Conservation (phyloP, 257 asterid species). For the Anisodus tanguticus region DNA sequence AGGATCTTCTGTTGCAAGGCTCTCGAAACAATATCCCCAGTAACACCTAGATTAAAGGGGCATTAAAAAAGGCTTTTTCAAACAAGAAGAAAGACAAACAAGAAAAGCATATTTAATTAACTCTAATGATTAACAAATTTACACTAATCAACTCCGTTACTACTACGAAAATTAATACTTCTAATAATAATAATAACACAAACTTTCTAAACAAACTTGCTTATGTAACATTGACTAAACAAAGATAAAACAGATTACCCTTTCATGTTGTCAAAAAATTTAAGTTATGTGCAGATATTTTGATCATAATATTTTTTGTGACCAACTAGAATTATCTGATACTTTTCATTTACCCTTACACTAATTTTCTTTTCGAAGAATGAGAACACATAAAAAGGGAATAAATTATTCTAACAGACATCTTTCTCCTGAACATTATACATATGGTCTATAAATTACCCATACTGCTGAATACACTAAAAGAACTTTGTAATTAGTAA, state of each 20-base stretch:
- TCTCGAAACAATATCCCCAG: constrained; percentile 95
- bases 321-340: background rate
- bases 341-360: background rate
- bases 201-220: background rate
- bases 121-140: background rate
- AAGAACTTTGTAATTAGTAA: background rate
- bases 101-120: background rate
- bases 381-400: background rate
- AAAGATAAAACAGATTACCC: background rate
- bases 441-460: background rate
- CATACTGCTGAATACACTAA: background rate
- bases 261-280: background rate
- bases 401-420: background rate
- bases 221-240: background rate
- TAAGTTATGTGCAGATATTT: background rate
- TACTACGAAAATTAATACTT: background rate
- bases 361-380: background rate
- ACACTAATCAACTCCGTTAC: background rate
- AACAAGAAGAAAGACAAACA: background rate
- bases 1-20: constrained; percentile 97
- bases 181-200: background rate
- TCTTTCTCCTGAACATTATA: background rate
- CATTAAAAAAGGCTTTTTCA: background rate
- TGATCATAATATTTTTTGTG: background rate
- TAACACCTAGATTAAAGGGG: constrained; percentile 59